phyloP scores from a whole-genome alignment of 352 stramenopile species.

The Poterioochromonas sp. region DNA sequence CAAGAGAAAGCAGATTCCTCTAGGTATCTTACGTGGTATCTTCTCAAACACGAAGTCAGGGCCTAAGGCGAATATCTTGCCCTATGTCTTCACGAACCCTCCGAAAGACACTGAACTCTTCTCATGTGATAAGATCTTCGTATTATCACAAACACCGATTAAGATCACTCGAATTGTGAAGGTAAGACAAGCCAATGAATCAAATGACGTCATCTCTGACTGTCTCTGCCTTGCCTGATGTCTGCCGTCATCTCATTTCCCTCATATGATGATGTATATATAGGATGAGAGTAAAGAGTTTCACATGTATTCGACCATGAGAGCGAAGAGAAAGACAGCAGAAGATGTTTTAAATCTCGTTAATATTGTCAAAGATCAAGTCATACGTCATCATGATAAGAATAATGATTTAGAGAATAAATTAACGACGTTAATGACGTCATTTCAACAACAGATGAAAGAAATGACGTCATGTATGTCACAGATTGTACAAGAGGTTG shows the following conservation, averaged over 20 bases:
- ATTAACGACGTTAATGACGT: background rate
- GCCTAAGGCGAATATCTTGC: background rate
- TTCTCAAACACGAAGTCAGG: background rate
- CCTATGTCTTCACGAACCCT: slow-evolving; percentile 9
- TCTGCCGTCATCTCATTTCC: background rate
- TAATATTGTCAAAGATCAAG: background rate
- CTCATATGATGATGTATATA: background rate
- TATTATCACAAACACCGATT: background rate
- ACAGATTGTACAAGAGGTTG: too few relatives aligned
- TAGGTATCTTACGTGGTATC: background rate
- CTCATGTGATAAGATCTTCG: background rate
- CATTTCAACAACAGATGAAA: background rate
- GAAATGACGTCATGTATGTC: too few relatives aligned
- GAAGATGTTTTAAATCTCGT: background rate
- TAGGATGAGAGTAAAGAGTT: background rate
- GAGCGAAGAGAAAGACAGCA: background rate
- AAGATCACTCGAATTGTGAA: background rate
- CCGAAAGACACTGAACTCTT: background rate
- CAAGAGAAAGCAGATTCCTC: background rate
- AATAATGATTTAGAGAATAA: background rate
- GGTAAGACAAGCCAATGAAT: background rate
- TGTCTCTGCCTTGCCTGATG: background rate
- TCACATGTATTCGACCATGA: background rate
- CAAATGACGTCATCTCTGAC: background rate
- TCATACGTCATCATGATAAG: too few relatives aligned